Conservation (phyloP, 371 early-diverging fungal species). For the Mortierella sp. region DNA sequence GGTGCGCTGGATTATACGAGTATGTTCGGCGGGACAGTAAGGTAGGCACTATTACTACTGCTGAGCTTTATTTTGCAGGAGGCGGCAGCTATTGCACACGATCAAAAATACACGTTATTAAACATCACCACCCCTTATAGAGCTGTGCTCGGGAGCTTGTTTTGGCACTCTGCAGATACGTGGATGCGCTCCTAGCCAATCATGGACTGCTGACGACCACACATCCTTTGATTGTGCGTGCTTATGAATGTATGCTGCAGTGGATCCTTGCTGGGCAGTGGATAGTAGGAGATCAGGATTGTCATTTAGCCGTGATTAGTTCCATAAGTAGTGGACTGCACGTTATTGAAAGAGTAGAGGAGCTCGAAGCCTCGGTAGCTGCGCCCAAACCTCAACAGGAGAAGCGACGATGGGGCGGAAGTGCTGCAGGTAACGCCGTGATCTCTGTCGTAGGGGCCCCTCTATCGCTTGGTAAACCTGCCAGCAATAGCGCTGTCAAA, state of each 20-base stretch:
- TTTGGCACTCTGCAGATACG: conserved; percentile 76
- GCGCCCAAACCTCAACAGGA: conserved; percentile 51
- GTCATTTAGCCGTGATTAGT: conserved; percentile 74
- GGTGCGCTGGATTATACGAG: conserved; percentile 75
- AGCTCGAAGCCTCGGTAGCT: conserved; percentile 40
- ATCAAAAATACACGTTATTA: background rate
- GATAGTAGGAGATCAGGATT: conserved; percentile 80
- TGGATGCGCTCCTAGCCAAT: conserved; percentile 69
- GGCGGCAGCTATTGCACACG: background rate
- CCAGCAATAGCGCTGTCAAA: conserved; percentile 37
- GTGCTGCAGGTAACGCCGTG: conserved; percentile 43
- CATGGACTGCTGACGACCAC: conserved; percentile 56
- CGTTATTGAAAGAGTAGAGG: conserved; percentile 70
- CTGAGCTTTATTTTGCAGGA: background rate
- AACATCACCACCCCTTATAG: conserved; percentile 47
- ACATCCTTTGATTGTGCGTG: conserved; percentile 73
- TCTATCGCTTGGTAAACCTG: conserved; percentile 36
- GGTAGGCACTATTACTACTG: conserved; percentile 56
- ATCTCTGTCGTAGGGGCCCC: conserved; percentile 54
- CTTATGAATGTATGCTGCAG: conserved; percentile 82
- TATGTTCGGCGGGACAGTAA: conserved; percentile 78
- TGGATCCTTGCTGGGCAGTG: conserved; percentile 83
- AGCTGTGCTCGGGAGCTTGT: conserved; percentile 80
- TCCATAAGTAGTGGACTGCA: conserved; percentile 80
- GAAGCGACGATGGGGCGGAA: conserved; percentile 48